phyloP scores from a whole-genome alignment of 495 filamentous ascomycete species.

The Choiromyces venosus region DNA sequence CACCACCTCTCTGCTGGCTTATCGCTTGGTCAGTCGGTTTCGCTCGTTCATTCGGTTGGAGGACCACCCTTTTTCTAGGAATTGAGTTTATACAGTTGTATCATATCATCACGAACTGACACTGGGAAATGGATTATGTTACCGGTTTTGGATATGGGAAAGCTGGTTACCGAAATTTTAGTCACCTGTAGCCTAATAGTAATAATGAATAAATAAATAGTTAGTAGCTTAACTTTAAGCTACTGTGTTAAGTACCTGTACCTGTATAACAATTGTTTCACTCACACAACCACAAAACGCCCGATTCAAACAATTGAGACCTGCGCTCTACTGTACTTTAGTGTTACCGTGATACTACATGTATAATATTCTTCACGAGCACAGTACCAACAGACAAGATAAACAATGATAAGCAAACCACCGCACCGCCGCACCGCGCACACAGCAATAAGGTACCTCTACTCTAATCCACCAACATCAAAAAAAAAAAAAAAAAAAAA shows the following conservation, averaged over 20 bases:
- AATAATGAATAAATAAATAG: too few relatives aligned
- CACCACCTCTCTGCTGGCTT: not conserved
- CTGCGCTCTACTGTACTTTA: not conserved
- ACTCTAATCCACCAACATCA: not conserved
- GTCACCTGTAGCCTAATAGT: too few relatives aligned
- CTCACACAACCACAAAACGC: too few relatives aligned
- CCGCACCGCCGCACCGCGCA: too few relatives aligned
- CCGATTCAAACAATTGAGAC: not conserved
- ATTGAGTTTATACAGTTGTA: not conserved
- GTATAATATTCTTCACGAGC: too few relatives aligned
- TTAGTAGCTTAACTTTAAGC: not conserved
- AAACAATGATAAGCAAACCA: not conserved
- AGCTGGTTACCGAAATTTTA: not conserved
- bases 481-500: too few relatives aligned
- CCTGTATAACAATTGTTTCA: not conserved
- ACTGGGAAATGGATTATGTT: not conserved
- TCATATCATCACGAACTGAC: not conserved
- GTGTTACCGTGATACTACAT: too few relatives aligned
- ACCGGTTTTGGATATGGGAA: not conserved
- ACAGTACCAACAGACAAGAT: not conserved
- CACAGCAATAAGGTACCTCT: not conserved
- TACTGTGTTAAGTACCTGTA: too few relatives aligned
- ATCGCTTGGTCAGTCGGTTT: not conserved
- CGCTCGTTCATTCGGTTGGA: not conserved
- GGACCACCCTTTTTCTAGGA: not conserved